Evolutionary conservation across 257 asterid genomes (phyloP), one percentile per base, ranked within the genome.

Genomic region (Solanum pinnatisectum): DNA sequence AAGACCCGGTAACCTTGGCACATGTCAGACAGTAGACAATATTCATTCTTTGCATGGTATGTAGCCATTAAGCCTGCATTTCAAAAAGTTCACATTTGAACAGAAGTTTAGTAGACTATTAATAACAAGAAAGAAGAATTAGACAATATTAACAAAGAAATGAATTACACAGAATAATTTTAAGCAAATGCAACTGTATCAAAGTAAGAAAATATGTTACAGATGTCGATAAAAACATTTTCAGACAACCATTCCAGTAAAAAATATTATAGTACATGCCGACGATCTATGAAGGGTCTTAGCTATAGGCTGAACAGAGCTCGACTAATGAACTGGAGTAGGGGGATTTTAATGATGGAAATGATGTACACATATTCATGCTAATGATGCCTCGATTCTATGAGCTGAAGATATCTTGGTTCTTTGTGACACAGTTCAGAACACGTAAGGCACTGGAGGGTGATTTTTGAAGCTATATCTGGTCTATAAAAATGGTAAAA

Each of bases 11-110:
- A 96, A 79, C 99, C 99, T 87, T 96, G 98, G 94, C 95, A 92
- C 98, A 97, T 96, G 90, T 97, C 99, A 4, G 98, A 90, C 18
- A 97, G 93, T 83, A 96, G 98, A 93, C 99, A 97, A 81, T 95
- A 95, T 93, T 97, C 99, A 70, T 97, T 97, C 92, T 93, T 95
- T 30, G 98, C 98, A 92, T 97, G 99, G 92, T 96, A 97, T 33
- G 99, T 97, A 8, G 98, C 97, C 99, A 97, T 95, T 86, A 97
- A 89, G 76, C 99, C 99, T 97, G 98, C 93, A 88, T 56, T 60
- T 87, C 30, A 40, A 44, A 30, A 77, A 52, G 67, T 73, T 84
- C 88, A 81, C 13, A 39, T 25, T 79, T 5, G 15, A 40, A 16
- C 37, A 78, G 9, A 44, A 25, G 22, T 52, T 87, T 30, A 82